phyloP scores from a whole-genome alignment of 2,329 filamentous ascomycete species.

The Penicillium sp. region DNA sequence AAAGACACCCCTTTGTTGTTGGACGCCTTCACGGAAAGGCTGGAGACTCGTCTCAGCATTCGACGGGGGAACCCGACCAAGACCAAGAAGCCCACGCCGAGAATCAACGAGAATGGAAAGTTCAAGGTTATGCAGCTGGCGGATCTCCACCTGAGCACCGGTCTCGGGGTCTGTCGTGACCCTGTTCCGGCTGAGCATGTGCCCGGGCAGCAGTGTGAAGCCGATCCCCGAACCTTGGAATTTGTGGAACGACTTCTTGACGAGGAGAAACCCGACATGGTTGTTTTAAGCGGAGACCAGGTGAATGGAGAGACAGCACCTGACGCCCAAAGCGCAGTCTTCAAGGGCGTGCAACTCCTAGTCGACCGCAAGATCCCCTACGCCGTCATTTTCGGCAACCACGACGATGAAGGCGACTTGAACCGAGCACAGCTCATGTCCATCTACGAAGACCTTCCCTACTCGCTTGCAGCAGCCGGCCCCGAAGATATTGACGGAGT shows the following conservation, averaged over 20 bases:
- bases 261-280: conserved; percentile 88
- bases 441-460: conserved; percentile 79
- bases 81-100: conserved; percentile 64
- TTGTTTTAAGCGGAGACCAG: conserved; percentile 88
- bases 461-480: conserved; percentile 79
- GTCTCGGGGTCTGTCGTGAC: conserved; percentile 78
- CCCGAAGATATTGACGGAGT: conserved; percentile 81
- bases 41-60: conserved; percentile 71
- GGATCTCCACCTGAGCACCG: conserved; percentile 92
- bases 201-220: conserved; percentile 71
- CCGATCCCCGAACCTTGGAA: conserved; percentile 84
- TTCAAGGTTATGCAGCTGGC: conserved; percentile 97
- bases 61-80: conserved; percentile 65
- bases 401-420: conserved; percentile 86
- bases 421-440: conserved; percentile 75
- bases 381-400: conserved; percentile 92
- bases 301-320: conserved; percentile 90
- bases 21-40: conserved; percentile 55
- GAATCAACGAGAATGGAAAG: conserved; percentile 80
- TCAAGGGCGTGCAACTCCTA: conserved; percentile 83
- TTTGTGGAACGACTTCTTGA: conserved; percentile 81
- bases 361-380: conserved; percentile 87
- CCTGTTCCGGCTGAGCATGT: conserved; percentile 70
- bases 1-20: conserved; percentile 69
- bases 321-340: conserved; percentile 87